Conservation (phyloP, 306 rosid species). For the Prunus persica region DNA sequence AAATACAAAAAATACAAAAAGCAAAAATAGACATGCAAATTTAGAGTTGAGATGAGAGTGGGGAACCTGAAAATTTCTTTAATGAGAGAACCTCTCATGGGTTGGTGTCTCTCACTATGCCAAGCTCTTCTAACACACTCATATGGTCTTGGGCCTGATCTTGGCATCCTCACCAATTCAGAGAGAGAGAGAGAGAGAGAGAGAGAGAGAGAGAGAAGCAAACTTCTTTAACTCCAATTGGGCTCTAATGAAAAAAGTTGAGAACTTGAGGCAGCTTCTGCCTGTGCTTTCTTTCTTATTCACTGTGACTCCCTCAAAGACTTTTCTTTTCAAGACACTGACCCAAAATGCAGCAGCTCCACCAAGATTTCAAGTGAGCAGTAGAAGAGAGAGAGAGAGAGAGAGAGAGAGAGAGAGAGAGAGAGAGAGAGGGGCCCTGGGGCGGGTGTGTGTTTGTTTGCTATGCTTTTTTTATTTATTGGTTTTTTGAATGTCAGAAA, state of each 20-base stretch:
- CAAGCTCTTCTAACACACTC: slow-evolving; percentile 81
- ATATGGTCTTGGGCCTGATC: slow-evolving; percentile 70
- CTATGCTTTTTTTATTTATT: neutral
- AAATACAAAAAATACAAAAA: neutral
- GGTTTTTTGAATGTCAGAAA: slow-evolving; percentile 4
- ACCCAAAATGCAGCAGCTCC: slow-evolving; percentile 40
- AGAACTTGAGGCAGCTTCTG: neutral
- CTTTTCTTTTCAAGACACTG: slow-evolving; percentile 2
- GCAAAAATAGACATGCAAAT: neutral
- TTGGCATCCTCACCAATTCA: slow-evolving; percentile 45
- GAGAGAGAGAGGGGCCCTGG: neutral
- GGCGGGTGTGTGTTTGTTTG: neutral
- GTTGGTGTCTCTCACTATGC: slow-evolving; percentile 83
- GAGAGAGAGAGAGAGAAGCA: neutral
- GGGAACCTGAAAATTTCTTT: slow-evolving; percentile 78
- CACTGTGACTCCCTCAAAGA: neutral
- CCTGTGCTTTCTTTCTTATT: neutral
- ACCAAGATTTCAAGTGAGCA: slow-evolving; percentile 14
- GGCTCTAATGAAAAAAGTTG: neutral
- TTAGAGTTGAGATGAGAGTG: neutral
- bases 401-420: neutral
- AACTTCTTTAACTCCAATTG: neutral
- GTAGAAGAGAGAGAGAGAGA: neutral
- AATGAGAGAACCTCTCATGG: slow-evolving; percentile 76
- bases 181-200: slow-evolving; percentile 11